phyloP scores from a whole-genome alignment of 2,329 filamentous ascomycete genomes.

The Pseudogymnoascus pannorum region DNA sequence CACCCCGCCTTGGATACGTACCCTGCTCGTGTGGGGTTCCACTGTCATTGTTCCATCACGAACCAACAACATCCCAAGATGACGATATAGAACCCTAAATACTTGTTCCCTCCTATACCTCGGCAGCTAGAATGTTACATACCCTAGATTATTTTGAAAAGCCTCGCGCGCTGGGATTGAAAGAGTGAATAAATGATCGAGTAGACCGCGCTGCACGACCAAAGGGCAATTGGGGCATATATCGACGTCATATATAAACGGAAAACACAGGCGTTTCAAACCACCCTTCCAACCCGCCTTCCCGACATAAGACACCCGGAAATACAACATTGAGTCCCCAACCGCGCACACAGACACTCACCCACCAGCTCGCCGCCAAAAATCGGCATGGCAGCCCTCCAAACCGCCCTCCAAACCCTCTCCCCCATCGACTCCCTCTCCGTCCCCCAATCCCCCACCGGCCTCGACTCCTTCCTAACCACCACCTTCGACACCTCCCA shows the following conservation, averaged over 20 bases:
- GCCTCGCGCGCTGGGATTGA: not conserved
- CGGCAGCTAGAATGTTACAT: not conserved
- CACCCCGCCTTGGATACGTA: not conserved
- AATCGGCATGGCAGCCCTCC: slow-evolving; percentile 35
- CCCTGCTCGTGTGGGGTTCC: not conserved
- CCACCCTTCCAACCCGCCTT: not conserved
- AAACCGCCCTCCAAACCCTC: slow-evolving; percentile 52
- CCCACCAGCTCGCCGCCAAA: not conserved
- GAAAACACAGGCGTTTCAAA: not conserved
- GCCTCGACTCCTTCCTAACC: slow-evolving; percentile 46
- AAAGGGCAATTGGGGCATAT: not conserved
- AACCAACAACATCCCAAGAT: not conserved
- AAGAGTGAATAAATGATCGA: not conserved
- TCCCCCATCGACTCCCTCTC: slow-evolving; percentile 47
- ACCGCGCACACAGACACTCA: not conserved
- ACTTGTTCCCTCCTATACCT: not conserved
- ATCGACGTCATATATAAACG: not conserved
- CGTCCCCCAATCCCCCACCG: slow-evolving; percentile 33
- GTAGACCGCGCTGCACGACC: not conserved
- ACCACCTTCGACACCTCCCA: slow-evolving; percentile 61
- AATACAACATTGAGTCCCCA: not conserved
- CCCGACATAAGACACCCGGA: not conserved
- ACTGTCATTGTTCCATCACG: not conserved
- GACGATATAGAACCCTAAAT: not conserved
- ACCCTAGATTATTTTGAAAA: not conserved